These are phyloP conservation scores for Pisolithus tinctorius DNA, from an alignment of 768 basidiomycete species.

Conservation along the genomic window DNA sequence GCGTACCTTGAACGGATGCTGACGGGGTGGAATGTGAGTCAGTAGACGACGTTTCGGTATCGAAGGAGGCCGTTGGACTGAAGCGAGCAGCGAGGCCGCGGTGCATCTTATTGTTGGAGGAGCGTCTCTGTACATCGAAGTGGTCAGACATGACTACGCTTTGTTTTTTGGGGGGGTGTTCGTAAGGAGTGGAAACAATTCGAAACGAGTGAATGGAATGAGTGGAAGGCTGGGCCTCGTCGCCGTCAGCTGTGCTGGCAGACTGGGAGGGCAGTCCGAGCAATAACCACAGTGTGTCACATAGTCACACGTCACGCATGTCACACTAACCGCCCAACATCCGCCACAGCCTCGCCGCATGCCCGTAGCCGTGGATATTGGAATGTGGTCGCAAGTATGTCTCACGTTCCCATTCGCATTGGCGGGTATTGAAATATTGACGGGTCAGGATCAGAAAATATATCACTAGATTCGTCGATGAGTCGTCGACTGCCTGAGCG, in stretches of 20 bases:
- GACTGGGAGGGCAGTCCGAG: not conserved
- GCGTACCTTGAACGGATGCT: not conserved
- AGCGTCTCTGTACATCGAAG: slow-evolving; percentile 11
- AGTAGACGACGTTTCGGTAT: not conserved
- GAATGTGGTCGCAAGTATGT: too few relatives aligned
- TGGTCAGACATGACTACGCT: slow-evolving; percentile 3
- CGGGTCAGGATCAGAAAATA: too few relatives aligned
- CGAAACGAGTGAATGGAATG: slow-evolving; percentile 14
- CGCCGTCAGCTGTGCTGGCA: not conserved
- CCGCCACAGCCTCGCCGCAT: too few relatives aligned
- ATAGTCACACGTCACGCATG: not conserved
- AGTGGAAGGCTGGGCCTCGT: not conserved
- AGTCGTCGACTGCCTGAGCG: not conserved
- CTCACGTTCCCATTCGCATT: too few relatives aligned
- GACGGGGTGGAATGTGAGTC: slow-evolving; percentile 11
- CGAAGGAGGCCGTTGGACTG: not conserved
- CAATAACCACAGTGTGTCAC: not conserved
- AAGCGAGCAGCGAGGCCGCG: slow-evolving; percentile 8
- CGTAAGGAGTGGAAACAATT: slow-evolving; percentile 17
- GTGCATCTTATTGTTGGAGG: slow-evolving; percentile 4
- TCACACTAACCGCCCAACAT: not conserved
- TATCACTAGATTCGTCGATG: not conserved
- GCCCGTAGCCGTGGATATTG: too few relatives aligned
- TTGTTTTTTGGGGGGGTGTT: slow-evolving; percentile 2
- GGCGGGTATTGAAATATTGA: too few relatives aligned